Evolutionary conservation across 1,284 basidiomycete species (phyloP).

Genomic region (Microbotryum intermedium): DNA sequence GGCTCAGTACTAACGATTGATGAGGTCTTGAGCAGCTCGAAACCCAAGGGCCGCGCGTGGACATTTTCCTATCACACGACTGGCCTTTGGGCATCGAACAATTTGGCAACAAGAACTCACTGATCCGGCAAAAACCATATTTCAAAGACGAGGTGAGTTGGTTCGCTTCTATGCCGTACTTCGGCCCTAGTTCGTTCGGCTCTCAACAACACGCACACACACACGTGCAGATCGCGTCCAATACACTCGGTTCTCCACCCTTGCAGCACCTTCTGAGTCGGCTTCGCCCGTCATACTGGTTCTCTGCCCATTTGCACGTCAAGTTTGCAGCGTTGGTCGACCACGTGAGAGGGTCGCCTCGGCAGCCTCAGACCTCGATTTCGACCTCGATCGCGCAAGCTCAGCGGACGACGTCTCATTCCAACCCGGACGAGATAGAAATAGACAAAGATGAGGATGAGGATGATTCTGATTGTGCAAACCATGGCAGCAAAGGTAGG

Average conservation of each 20-base stretch:
- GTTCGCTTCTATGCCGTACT: neutral
- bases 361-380: constrained; percentile 39
- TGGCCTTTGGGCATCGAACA: constrained; percentile 86
- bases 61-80: constrained; percentile 88
- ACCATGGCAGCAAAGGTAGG: neutral
- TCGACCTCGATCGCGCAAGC: constrained; percentile 58
- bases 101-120: constrained; percentile 58
- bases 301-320: constrained; percentile 87
- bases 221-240: constrained; percentile 46
- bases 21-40: constrained; percentile 9
- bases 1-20: neutral
- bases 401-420: constrained; percentile 36
- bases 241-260: constrained; percentile 80
- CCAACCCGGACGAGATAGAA: constrained; percentile 60
- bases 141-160: constrained; percentile 57
- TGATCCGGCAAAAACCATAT: constrained; percentile 73
- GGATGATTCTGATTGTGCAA: constrained; percentile 1
- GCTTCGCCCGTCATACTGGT: constrained; percentile 86
- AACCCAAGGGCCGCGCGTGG: constrained; percentile 35
- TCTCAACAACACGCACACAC: neutral
- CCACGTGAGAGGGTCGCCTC: constrained; percentile 41
- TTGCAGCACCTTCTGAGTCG: constrained; percentile 65
- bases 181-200: neutral
- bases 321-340: constrained; percentile 60
- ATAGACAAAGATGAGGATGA: constrained; percentile 46